These are phyloP conservation scores for Candida taoyuanica DNA, from an alignment of 805 yeast genomes.

Conservation along the genomic window DNA sequence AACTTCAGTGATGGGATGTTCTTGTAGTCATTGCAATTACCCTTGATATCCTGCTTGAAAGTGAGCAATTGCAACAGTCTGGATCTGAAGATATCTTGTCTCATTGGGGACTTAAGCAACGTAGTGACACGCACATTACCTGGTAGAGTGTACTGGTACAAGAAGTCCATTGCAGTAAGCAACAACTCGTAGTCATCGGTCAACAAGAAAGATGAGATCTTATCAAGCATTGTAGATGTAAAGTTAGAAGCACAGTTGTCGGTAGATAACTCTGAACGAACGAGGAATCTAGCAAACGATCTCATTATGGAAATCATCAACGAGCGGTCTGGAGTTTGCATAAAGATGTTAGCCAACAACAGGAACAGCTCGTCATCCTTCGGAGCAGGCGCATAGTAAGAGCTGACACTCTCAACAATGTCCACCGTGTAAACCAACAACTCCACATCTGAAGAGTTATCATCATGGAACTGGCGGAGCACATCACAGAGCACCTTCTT, in stretches of 20 bases:
- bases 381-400: constrained; percentile 73
- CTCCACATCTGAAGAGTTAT: constrained; percentile 41
- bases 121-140: constrained; percentile 52
- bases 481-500: constrained; percentile 41
- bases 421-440: constrained; percentile 66
- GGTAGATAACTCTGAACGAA: constrained; percentile 45
- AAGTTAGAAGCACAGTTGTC: constrained; percentile 49
- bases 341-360: constrained; percentile 47
- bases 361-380: constrained; percentile 65
- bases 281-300: constrained; percentile 74
- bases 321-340: constrained; percentile 58
- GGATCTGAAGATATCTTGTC: constrained; percentile 48
- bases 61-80: constrained; percentile 60
- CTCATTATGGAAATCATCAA: constrained; percentile 65
- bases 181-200: constrained; percentile 67
- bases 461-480: constrained; percentile 30
- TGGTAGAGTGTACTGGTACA: constrained; percentile 74
- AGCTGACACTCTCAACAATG: constrained; percentile 76
- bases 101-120: constrained; percentile 42
- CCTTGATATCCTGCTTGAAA: constrained; percentile 38
- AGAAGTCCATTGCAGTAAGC: constrained; percentile 70
- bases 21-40: constrained; percentile 28
- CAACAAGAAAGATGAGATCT: constrained; percentile 52
- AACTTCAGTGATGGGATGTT: constrained; percentile 32
- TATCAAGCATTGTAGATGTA: constrained; percentile 42